A percentile compares a stretch with the other conserved stretches of the same genome.
Conservation (phyloP, 768 basidiomycete genomes). For the Psilocybe cyanescens region DNA sequence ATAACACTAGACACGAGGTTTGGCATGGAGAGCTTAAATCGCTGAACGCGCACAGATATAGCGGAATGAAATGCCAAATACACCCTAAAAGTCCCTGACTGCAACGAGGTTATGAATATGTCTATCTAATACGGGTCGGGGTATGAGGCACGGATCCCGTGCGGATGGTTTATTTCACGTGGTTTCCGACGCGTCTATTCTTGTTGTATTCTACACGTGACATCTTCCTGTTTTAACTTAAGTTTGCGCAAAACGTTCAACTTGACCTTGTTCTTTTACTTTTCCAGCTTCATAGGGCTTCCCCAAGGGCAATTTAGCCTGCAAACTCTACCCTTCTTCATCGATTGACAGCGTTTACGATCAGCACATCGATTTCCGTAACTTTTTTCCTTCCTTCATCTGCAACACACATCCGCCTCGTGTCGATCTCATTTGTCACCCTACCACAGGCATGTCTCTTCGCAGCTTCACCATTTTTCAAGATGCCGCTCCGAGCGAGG, state of each 20-base stretch:
- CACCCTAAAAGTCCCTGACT: no score
- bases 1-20: neutral
- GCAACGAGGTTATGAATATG: neutral
- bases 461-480: slow-evolving; percentile 69
- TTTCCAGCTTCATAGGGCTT: neutral
- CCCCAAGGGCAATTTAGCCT: neutral
- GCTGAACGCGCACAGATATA: neutral
- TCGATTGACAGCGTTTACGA: slow-evolving; percentile 12
- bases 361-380: slow-evolving; percentile 9
- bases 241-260: slow-evolving; percentile 10
- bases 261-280: slow-evolving; percentile 12
- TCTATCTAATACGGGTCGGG: neutral
- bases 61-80: neutral
- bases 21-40: neutral
- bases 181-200: slow-evolving; percentile 19
- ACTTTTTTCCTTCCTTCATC: slow-evolving; percentile 12
- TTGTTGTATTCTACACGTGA: slow-evolving; percentile 22
- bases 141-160: slow-evolving; percentile 7
- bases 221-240: slow-evolving; percentile 18
- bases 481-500: slow-evolving; percentile 48
- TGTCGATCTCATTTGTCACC: slow-evolving; percentile 26
- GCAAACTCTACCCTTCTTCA: neutral
- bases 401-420: slow-evolving; percentile 24
- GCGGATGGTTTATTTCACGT: slow-evolving; percentile 17
- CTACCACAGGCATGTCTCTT: slow-evolving; percentile 47